Percentiles rank a stretch among this genome's conserved stretches.
These are phyloP conservation scores for Rhododendron mucronatum DNA, from an alignment of 148 eudicot genomes.

Conservation along the genomic window DNA sequence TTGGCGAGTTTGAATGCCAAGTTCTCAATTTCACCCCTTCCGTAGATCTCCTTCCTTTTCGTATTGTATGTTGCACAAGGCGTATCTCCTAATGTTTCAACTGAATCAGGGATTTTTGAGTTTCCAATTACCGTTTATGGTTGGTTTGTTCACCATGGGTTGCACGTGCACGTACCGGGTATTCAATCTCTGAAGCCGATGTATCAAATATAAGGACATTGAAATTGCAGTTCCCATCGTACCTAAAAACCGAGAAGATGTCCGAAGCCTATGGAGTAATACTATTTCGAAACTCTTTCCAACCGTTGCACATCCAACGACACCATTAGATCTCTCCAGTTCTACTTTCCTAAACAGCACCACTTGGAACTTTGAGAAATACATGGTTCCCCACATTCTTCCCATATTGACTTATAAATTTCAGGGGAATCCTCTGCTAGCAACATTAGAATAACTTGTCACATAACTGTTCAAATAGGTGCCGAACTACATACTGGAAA, in stretches of 20 bases:
- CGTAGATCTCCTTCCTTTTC: background rate
- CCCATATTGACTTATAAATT: conserved; percentile 23
- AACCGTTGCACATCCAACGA: conserved; percentile 37
- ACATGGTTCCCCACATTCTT: conserved; percentile 10
- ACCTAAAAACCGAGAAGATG: conserved; percentile 34
- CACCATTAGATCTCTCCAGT: conserved; percentile 10
- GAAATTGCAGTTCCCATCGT: conserved; percentile 22
- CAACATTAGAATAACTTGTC: background rate
- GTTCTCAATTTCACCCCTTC: background rate
- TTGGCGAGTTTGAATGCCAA: background rate
- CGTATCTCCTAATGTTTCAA: background rate
- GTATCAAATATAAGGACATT: conserved; percentile 28
- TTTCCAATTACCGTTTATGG: background rate
- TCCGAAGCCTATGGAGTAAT: conserved; percentile 21
- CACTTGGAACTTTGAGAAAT: conserved; percentile 26
- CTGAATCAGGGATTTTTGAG: background rate
- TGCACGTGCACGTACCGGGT: conserved; percentile 3
- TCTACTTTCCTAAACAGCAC: conserved; percentile 29
- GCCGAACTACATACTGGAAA: background rate
- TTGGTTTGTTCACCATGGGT: background rate
- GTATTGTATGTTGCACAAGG: background rate
- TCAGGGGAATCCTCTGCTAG: conserved; percentile 29
- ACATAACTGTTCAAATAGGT: background rate
- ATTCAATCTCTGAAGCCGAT: conserved; percentile 39
- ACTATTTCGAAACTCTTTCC: conserved; percentile 33